phyloP scores from a whole-genome alignment of 148 eudicot species.

The Persicaria maculosa region DNA sequence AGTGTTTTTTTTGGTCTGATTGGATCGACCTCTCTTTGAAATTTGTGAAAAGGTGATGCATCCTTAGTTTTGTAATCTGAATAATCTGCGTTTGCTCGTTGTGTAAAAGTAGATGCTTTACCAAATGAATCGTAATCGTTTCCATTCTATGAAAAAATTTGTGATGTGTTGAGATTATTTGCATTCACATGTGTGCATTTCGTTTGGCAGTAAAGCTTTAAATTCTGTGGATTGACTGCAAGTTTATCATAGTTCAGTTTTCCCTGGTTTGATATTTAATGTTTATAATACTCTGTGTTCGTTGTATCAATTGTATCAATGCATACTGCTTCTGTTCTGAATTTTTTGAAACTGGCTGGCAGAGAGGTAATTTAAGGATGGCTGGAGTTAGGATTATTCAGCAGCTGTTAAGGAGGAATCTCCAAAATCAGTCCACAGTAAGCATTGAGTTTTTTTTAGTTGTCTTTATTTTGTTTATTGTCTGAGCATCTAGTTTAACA shows the following conservation, averaged over 20 bases:
- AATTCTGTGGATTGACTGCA: not conserved
- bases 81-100: not conserved
- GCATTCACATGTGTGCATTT: not conserved
- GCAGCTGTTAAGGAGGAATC: conserved; percentile 45
- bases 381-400: conserved; percentile 61
- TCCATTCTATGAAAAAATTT: not conserved
- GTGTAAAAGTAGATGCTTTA: not conserved
- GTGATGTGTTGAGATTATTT: not conserved
- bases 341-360: not conserved
- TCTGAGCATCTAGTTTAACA: not conserved
- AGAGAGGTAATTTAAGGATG: conserved; percentile 34
- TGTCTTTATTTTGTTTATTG: conserved; percentile 1
- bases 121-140: not conserved
- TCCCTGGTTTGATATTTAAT: not conserved
- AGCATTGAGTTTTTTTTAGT: conserved; percentile 4
- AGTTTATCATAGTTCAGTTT: not conserved
- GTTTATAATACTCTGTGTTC: not conserved
- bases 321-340: not conserved
- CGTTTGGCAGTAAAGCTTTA: not conserved
- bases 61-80: not conserved
- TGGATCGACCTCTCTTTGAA: not conserved
- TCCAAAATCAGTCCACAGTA: conserved; percentile 47
- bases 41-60: not conserved
- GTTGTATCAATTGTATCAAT: not conserved
- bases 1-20: not conserved